Conservation (phyloP, 2,329 filamentous ascomycete species). For the Xylaria digitata region DNA sequence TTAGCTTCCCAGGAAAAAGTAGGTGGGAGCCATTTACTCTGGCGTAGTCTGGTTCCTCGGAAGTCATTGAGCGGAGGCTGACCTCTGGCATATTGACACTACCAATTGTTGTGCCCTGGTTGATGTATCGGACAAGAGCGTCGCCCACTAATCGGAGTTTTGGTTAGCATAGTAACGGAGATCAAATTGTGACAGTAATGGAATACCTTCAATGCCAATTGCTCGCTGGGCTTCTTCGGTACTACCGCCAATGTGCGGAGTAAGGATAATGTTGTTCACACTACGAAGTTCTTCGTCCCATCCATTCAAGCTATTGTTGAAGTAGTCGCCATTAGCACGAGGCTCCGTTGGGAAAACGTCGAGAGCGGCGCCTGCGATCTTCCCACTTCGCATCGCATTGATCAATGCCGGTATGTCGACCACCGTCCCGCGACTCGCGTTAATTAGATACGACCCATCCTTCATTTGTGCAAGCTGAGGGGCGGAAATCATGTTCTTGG, state of each 20-base stretch:
- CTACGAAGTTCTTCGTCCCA: slow-evolving; percentile 88
- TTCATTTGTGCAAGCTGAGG: slow-evolving; percentile 89
- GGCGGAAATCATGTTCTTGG: slow-evolving; percentile 88
- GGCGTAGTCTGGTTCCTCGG: slow-evolving; percentile 89
- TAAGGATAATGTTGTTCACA: slow-evolving; percentile 92
- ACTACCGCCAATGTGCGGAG: slow-evolving; percentile 96
- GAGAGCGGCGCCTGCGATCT: slow-evolving; percentile 92
- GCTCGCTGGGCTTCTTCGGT: slow-evolving; percentile 97
- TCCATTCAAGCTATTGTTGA: slow-evolving; percentile 82
- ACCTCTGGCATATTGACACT: slow-evolving; percentile 98
- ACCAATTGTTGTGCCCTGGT: slow-evolving; percentile 89
- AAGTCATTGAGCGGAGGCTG: slow-evolving; percentile 85
- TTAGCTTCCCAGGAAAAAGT: background rate
- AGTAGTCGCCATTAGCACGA: slow-evolving; percentile 93
- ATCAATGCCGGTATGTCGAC: slow-evolving; percentile 94
- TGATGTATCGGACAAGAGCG: slow-evolving; percentile 92
- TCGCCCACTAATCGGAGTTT: slow-evolving; percentile 72
- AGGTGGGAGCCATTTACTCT: slow-evolving; percentile 64
- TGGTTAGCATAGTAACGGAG: slow-evolving; percentile 30
- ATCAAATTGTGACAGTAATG: background rate
- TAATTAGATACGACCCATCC: slow-evolving; percentile 91
- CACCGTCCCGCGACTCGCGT: slow-evolving; percentile 92
- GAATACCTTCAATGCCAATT: slow-evolving; percentile 84
- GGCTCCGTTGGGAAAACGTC: slow-evolving; percentile 97
- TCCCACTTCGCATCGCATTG: slow-evolving; percentile 84